phyloP scores from a whole-genome alignment of 2,329 filamentous ascomycete species.

The Zasmidium cellare region DNA sequence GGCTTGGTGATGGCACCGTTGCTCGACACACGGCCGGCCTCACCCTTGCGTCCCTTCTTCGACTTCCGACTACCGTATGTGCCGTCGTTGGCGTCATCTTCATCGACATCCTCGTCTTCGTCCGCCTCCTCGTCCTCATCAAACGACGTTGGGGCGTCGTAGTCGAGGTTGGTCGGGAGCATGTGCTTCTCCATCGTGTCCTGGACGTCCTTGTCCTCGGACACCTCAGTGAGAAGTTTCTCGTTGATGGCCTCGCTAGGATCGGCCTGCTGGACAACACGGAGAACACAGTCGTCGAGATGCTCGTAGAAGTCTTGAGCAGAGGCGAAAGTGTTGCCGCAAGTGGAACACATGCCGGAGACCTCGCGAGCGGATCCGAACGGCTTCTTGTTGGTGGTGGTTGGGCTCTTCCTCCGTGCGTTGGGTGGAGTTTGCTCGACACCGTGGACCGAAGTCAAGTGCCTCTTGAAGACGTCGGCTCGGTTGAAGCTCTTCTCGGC shows the following conservation, averaged over 20 bases:
- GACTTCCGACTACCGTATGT: constrained; percentile 52
- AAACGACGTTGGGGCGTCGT: constrained; percentile 41
- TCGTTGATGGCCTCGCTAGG: constrained; percentile 60
- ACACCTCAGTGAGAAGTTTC: constrained; percentile 58
- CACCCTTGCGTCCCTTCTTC: constrained; percentile 50
- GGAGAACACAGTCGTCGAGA: constrained; percentile 70
- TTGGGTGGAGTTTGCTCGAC: constrained; percentile 93
- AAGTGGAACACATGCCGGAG: constrained; percentile 88
- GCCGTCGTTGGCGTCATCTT: constrained; percentile 54
- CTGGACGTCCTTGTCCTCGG: constrained; percentile 58
- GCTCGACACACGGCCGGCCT: constrained; percentile 40
- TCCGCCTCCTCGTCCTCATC: constrained; percentile 57
- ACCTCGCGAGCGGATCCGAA: constrained; percentile 72
- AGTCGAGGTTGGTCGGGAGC: constrained; percentile 51
- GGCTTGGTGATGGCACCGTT: constrained; percentile 33
- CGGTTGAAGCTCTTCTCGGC: constrained; percentile 95
- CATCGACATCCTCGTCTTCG: constrained; percentile 58
- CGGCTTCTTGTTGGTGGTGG: constrained; percentile 59
- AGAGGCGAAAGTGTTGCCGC: constrained; percentile 77
- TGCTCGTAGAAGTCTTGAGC: constrained; percentile 98
- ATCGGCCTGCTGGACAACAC: constrained; percentile 61
- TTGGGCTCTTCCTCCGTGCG: constrained; percentile 71
- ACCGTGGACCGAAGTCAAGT: constrained; percentile 84
- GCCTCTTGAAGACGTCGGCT: constrained; percentile 93
- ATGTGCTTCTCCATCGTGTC: constrained; percentile 60